A percentile compares a stretch with the other conserved stretches of the same genome.
phyloP scores from a whole-genome alignment of 768 basidiomycete species.

The Trametes maxima region DNA sequence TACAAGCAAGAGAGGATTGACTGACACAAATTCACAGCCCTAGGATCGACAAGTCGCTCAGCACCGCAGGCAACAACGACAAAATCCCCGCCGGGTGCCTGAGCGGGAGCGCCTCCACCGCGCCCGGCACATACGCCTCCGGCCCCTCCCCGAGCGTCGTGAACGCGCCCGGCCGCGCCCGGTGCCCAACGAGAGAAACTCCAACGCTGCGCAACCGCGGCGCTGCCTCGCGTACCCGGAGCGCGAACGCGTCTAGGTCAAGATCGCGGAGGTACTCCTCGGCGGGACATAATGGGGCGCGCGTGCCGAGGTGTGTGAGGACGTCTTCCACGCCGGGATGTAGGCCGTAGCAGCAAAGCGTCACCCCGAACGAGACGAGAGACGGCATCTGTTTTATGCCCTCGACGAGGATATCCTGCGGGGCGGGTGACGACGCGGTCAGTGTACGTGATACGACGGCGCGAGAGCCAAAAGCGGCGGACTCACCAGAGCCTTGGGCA shows the following conservation, averaged over 20 bases:
- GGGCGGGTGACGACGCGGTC: too few species aligned
- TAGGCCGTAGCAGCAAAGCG: not conserved
- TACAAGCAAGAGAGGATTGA: too few species aligned
- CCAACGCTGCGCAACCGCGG: not conserved
- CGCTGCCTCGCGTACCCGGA: not conserved
- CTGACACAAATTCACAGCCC: too few species aligned
- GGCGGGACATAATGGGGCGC: not conserved
- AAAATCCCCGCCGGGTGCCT: not conserved
- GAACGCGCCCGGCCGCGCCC: not conserved
- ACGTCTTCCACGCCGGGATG: not conserved
- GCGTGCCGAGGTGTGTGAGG: not conserved
- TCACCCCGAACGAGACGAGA: not conserved
- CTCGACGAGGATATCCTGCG: not conserved
- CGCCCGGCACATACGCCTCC: not conserved
- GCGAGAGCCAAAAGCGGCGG: not conserved
- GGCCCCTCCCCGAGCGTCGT: not conserved
- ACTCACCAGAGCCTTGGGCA: slow-evolving; percentile 1
- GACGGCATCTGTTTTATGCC: not conserved
- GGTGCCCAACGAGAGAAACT: not conserved
- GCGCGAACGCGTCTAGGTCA: not conserved
- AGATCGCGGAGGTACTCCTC: slow-evolving; percentile 8
- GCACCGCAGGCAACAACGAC: too few species aligned
- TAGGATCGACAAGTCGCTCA: too few species aligned
- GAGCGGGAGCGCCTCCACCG: slow-evolving; percentile 1
- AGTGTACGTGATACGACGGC: not conserved